Evolutionary conservation across 768 basidiomycete genomes (phyloP), one percentile per base, ranked within the genome.

Genomic region (Naganishia randhawae): DNA sequence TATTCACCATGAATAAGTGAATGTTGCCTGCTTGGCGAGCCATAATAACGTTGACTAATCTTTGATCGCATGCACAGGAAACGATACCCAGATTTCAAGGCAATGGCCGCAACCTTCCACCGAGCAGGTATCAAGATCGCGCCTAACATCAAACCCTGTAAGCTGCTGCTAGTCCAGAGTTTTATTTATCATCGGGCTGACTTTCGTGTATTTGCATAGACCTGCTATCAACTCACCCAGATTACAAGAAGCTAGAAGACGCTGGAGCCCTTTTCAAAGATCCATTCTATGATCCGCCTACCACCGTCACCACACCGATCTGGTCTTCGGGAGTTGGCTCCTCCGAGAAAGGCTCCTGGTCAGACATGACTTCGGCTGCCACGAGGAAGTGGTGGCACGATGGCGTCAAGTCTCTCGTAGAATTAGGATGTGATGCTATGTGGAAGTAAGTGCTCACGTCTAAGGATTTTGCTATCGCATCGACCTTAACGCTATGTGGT

Each of bases 31-130:
- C 39, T 62, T 10, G 45, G 22, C 53, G 16, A 10, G 14, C 1
- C 3, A 14, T 52, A 7, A 6, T 33, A 52, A 3, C 25, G 4
- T 19, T 25, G 4, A 7, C 14, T 6, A 32, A 31, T 6, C 63
- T 7, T 7, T 17, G 13, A 2, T 29, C 51, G 6, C 17, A 9
- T 14, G 13, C 16, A 22, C 54, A 55, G 54, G 48, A 71, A 75
- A 32, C 70, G 79, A 54, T 80, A 79, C 69, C 79, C 79, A 16
- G 76, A 80, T 55, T 80, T 80, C 69, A 71, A 69, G 32, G 74
- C 69, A 0, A 74, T 80, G 71, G 71, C 75, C 29, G 67, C 39
- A 3, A 66, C 50, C 37, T 79, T 77, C 50, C 79, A 80, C 64
- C 66, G 71, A 62, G 67, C 69, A 3, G 79, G 78, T 19, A 77